Evolutionary conservation across 2,329 filamentous ascomycete species (phyloP).

Genomic region (Claviceps quebecensis): DNA sequence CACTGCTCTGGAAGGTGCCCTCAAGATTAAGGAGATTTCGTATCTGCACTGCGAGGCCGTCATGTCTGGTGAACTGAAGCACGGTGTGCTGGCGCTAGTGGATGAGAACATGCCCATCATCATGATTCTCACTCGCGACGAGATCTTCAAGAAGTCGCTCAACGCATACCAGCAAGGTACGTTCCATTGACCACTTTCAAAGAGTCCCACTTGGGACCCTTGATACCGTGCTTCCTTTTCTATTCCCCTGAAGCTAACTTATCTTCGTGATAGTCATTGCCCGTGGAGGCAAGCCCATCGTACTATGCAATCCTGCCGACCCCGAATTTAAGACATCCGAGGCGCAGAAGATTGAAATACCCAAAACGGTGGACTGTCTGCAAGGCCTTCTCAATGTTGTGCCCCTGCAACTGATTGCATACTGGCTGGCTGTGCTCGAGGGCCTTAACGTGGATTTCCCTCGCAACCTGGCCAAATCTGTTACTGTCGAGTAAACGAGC

Average conservation of each 20-base stretch:
- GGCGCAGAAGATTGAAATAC: constrained; percentile 95
- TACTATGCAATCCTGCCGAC: constrained; percentile 90
- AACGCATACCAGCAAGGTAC: constrained; percentile 96
- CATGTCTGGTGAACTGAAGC: constrained; percentile 99
- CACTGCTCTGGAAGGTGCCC: constrained; percentile 88
- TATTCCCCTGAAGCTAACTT: not conserved
- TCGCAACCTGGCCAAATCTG: constrained; percentile 95
- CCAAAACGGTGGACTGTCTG: constrained; percentile 84
- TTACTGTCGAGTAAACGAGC: constrained; percentile 97
- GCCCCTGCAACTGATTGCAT: constrained; percentile 92
- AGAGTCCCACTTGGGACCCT: not conserved
- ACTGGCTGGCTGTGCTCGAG: constrained; percentile 95
- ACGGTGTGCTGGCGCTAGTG: constrained; percentile 91
- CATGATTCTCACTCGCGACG: constrained; percentile 95
- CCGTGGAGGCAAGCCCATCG: constrained; percentile 87
- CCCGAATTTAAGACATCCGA: constrained; percentile 77
- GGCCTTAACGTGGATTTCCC: constrained; percentile 97
- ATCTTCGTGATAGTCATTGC: constrained; percentile 63
- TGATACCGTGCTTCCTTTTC: not conserved
- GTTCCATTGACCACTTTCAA: constrained; percentile 12
- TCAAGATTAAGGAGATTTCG: constrained; percentile 99
- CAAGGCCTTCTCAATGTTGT: constrained; percentile 98
- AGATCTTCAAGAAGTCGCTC: constrained; percentile 96
- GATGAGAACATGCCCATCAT: constrained; percentile 98
- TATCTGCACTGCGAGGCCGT: constrained; percentile 99